These are phyloP conservation scores for Penicillium roqueforti DNA, from an alignment of 495 filamentous ascomycete genomes.

Conservation along the genomic window DNA sequence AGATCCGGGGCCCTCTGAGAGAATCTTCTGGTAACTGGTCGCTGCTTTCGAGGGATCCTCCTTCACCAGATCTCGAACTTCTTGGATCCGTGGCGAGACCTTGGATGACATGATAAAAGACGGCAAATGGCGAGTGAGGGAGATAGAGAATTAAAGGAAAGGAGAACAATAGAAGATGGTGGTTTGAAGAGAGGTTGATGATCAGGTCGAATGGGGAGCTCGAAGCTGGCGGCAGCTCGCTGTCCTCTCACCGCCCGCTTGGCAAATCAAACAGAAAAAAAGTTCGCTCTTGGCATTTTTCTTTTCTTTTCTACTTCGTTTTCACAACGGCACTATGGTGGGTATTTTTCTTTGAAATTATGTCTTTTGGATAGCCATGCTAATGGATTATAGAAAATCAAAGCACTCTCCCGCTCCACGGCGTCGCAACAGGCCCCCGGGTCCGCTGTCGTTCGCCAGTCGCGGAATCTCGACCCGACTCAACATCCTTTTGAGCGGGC, in stretches of 20 bases:
- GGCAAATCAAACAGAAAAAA: slow-evolving; percentile 36
- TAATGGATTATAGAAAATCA: slow-evolving; percentile 67
- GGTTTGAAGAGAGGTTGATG: slow-evolving; percentile 23
- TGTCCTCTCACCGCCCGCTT: slow-evolving; percentile 27
- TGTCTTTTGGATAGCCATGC: background rate
- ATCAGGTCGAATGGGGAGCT: slow-evolving; percentile 26
- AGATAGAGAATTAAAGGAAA: slow-evolving; percentile 2
- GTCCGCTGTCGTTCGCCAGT: slow-evolving; percentile 63
- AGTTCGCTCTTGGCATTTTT: slow-evolving; percentile 19
- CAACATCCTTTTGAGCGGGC: slow-evolving; percentile 94
- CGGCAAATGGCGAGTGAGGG: background rate
- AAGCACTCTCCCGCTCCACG: slow-evolving; percentile 77
- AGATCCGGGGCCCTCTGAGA: slow-evolving; percentile 75
- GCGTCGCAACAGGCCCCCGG: slow-evolving; percentile 77
- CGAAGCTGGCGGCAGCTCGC: slow-evolving; percentile 32
- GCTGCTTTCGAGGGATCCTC: slow-evolving; percentile 76
- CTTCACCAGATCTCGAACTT: slow-evolving; percentile 80
- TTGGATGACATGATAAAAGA: slow-evolving; percentile 45
- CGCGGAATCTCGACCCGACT: slow-evolving; percentile 87
- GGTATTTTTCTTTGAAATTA: slow-evolving; percentile 6
- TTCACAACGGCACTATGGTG: slow-evolving; percentile 22
- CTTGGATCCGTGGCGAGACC: slow-evolving; percentile 61
- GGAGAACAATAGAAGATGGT: slow-evolving; percentile 8
- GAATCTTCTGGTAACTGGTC: slow-evolving; percentile 78
- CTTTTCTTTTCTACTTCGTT: slow-evolving; percentile 10